These are phyloP conservation scores for Verbascum thapsus DNA, from an alignment of 257 asterid species.

Conservation along the genomic window DNA sequence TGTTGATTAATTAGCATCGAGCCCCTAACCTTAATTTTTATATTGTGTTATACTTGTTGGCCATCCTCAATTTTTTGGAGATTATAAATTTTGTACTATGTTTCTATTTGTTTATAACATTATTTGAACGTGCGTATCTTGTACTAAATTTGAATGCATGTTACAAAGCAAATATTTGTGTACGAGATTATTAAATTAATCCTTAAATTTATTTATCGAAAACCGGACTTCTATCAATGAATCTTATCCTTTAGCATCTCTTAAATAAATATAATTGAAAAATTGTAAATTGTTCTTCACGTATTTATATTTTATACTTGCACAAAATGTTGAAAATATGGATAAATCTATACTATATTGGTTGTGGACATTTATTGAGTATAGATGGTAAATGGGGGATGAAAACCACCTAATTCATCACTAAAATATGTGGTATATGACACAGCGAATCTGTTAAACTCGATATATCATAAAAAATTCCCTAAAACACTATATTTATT, in stretches of 20 bases:
- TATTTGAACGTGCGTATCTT: background rate
- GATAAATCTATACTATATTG: too few relatives aligned
- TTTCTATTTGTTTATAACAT: conserved; percentile 12
- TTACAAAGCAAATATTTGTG: background rate
- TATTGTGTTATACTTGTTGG: conserved; percentile 18
- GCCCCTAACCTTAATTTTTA: conserved; percentile 42
- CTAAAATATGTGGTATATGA: too few relatives aligned
- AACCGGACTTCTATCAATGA: background rate
- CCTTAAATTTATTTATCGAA: background rate
- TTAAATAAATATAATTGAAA: background rate
- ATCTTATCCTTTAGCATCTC: background rate
- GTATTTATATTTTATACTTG: too few relatives aligned
- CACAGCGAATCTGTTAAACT: too few relatives aligned
- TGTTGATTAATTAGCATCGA: conserved; percentile 54
- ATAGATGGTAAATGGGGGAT: too few relatives aligned
- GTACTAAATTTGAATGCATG: background rate
- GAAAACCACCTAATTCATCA: too few relatives aligned
- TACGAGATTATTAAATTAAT: background rate
- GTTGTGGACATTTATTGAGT: too few relatives aligned
- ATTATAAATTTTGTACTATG: background rate
- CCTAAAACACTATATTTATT: too few relatives aligned
- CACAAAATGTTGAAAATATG: too few relatives aligned
- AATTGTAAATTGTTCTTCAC: too few relatives aligned
- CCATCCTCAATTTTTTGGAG: background rate
- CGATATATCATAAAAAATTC: too few relatives aligned